Evolutionary conservation across 192 early-diverging fungal species (phyloP).

Genomic region (Mortierella claussenii): DNA sequence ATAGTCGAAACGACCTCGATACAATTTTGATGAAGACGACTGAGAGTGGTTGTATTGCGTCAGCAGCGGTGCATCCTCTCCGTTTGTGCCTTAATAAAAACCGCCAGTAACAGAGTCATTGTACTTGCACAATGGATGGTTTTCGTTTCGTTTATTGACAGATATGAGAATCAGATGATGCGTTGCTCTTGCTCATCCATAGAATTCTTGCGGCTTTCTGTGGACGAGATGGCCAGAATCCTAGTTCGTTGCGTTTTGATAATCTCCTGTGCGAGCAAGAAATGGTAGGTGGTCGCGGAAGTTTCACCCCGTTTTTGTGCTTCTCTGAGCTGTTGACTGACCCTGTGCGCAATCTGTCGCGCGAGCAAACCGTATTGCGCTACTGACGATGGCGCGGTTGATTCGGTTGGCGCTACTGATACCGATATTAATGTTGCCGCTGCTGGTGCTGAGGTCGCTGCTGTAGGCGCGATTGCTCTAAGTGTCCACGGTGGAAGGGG

Average conservation of each 20-base stretch:
- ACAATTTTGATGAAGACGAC: constrained; percentile 24
- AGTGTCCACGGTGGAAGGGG: no score
- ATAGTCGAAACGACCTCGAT: constrained; percentile 14
- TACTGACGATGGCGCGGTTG: not conserved
- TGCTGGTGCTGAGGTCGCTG: constrained; percentile 1
- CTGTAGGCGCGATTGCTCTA: not conserved
- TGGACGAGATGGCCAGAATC: constrained; percentile 11
- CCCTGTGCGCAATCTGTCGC: constrained; percentile 46
- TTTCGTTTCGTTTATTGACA: no score
- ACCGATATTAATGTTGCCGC: not conserved
- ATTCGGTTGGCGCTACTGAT: not conserved
- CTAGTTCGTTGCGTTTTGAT: constrained; percentile 22
- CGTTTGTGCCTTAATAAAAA: no score
- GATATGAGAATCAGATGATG: no score
- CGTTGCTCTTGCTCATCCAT: no score
- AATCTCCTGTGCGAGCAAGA: constrained; percentile 44
- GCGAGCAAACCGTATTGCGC: constrained; percentile 8
- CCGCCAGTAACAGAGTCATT: no score
- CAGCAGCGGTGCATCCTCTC: no score
- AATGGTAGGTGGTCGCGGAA: constrained; percentile 12
- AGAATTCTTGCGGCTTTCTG: constrained; percentile 26
- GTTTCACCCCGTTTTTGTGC: constrained; percentile 26
- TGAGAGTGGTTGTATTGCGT: no score
- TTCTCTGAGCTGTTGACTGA: constrained; percentile 32
- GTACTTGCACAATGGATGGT: no score